phyloP scores from a whole-genome alignment of 108 stramenopile species.

The Seminavis robusta region DNA sequence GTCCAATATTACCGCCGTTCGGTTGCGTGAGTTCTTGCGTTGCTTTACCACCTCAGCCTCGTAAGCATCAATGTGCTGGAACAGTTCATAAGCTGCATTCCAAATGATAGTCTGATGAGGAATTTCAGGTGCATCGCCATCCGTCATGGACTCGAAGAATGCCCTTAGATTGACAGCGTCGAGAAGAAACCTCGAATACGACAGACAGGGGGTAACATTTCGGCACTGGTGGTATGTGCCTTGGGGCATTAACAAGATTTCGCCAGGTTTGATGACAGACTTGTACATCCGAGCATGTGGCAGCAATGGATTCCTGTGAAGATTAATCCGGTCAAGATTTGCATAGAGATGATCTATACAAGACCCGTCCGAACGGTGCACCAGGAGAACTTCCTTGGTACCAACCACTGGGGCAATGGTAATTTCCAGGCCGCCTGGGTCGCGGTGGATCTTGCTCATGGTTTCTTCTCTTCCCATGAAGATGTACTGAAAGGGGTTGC shows the following conservation, averaged over 20 bases:
- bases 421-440: constrained; percentile 73
- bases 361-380: constrained; percentile 63
- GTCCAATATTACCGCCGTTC: background rate
- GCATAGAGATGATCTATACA: constrained; percentile 62
- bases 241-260: constrained; percentile 83
- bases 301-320: constrained; percentile 55
- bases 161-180: constrained; percentile 63
- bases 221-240: constrained; percentile 82
- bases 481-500: constrained; percentile 74
- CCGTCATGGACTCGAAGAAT: constrained; percentile 55
- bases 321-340: constrained; percentile 50
- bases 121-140: constrained; percentile 70
- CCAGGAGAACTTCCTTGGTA: constrained; percentile 75
- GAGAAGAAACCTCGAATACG: constrained; percentile 79
- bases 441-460: constrained; percentile 61
- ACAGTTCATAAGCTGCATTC: constrained; percentile 57
- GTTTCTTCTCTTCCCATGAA: constrained; percentile 80
- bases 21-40: background rate
- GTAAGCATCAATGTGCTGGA: constrained; percentile 39
- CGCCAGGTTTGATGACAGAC: constrained; percentile 67
- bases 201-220: constrained; percentile 71
- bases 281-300: constrained; percentile 59
- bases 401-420: constrained; percentile 80
- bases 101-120: constrained; percentile 73
- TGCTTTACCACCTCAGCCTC: constrained; percentile 15